A percentile compares a stretch with the other conserved stretches of the same genome.
Evolutionary conservation across 495 filamentous ascomycete genomes (phyloP).

Genomic region (Xylaria sp.): DNA sequence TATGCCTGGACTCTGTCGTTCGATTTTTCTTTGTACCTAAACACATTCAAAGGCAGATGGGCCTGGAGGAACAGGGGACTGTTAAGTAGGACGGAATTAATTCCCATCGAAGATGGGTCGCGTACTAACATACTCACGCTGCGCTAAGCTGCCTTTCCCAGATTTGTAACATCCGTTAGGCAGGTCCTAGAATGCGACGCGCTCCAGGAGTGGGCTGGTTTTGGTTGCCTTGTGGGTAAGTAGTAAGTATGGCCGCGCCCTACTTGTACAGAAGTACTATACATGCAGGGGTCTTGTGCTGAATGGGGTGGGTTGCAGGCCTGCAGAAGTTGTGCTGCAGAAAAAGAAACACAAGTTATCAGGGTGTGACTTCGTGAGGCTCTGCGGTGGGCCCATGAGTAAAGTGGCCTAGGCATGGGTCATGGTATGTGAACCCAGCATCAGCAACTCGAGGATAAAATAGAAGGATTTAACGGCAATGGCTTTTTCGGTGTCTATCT

Average conservation of each 20-base stretch:
- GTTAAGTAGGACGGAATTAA: slow-evolving; percentile 1
- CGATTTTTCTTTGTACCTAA: not conserved
- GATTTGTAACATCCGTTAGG: not conserved
- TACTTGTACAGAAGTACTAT: slow-evolving; percentile 17
- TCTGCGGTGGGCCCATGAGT: slow-evolving; percentile 19
- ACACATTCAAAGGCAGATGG: not conserved
- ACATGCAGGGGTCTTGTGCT: slow-evolving; percentile 7
- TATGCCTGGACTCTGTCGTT: not conserved
- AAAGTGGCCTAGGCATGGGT: not conserved
- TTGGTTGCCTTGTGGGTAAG: slow-evolving; percentile 11
- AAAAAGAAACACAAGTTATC: slow-evolving; percentile 16
- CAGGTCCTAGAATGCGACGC: slow-evolving; percentile 18
- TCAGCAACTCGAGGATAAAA: slow-evolving; percentile 8
- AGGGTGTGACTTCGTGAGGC: slow-evolving; percentile 18
- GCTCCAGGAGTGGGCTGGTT: slow-evolving; percentile 16
- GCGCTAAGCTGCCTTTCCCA: slow-evolving; percentile 23
- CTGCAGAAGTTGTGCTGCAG: not conserved
- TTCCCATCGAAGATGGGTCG: slow-evolving; percentile 10
- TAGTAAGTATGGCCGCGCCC: slow-evolving; percentile 18
- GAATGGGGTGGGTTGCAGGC: slow-evolving; percentile 20
- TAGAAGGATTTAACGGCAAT: slow-evolving; percentile 15
- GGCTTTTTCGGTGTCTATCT: slow-evolving; percentile 3
- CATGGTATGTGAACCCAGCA: not conserved
- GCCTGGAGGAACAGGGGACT: not conserved
- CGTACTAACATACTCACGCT: slow-evolving; percentile 1